Evolutionary conservation across 2,329 filamentous ascomycete species (phyloP).

Genomic region (Phaeosphaeriaceae sp.): DNA sequence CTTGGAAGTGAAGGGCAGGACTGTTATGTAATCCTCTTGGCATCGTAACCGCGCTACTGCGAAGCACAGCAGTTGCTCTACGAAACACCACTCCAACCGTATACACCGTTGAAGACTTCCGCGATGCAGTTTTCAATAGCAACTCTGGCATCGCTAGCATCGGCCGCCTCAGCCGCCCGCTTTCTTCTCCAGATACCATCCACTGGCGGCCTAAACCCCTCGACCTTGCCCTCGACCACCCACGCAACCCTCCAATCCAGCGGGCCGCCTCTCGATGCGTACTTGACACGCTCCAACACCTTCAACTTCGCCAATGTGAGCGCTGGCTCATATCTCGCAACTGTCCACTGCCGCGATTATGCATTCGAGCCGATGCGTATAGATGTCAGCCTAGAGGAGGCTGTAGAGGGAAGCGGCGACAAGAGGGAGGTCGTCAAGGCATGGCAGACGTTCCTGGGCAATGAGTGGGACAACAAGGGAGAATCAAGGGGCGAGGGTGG

Average conservation of each 20-base stretch:
- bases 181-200: constrained; percentile 62
- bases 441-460: constrained; percentile 88
- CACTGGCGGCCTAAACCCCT: constrained; percentile 53
- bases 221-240: constrained; percentile 63
- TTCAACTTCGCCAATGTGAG: constrained; percentile 80
- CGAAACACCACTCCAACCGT: not conserved
- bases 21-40: not conserved
- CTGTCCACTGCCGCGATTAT: constrained; percentile 78
- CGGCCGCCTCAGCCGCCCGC: constrained; percentile 51
- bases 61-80: not conserved
- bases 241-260: constrained; percentile 71
- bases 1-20: not conserved
- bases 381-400: constrained; percentile 64
- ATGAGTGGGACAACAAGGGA: constrained; percentile 89
- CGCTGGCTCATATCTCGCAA: constrained; percentile 79
- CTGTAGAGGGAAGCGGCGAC: constrained; percentile 37
- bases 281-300: constrained; percentile 72
- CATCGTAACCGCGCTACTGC: constrained; percentile 1
- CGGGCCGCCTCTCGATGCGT: constrained; percentile 62
- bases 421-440: constrained; percentile 62
- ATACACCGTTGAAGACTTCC: constrained; percentile 1
- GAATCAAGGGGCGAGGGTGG: constrained; percentile 60
- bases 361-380: constrained; percentile 82
- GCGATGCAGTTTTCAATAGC: constrained; percentile 45
- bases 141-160: constrained; percentile 52